These are phyloP conservation scores for Kluyveromyces lactis DNA, from an alignment of 805 yeast genomes.

Conservation along the genomic window DNA sequence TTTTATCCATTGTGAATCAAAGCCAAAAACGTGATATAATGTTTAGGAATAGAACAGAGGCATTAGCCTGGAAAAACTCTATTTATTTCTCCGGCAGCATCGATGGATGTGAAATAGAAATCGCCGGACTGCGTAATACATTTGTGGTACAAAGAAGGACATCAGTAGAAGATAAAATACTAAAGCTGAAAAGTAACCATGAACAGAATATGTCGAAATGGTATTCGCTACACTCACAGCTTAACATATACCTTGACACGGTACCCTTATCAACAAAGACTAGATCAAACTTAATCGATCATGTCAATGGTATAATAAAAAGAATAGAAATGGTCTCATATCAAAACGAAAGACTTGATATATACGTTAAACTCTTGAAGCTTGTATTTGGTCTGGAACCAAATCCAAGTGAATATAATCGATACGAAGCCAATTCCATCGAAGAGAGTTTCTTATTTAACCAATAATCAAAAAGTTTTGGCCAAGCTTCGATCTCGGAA, in stretches of 20 bases:
- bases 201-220: constrained; percentile 31
- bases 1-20: constrained; percentile 12
- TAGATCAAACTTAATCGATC: constrained; percentile 37
- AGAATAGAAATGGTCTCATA: constrained; percentile 51
- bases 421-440: constrained; percentile 7
- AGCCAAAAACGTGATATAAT: neutral
- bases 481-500: constrained; percentile 1
- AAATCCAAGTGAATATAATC: constrained; percentile 2
- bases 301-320: constrained; percentile 41
- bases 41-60: constrained; percentile 3
- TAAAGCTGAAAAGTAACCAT: constrained; percentile 29
- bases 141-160: constrained; percentile 19
- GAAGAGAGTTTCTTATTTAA: constrained; percentile 17
- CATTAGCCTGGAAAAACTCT: neutral
- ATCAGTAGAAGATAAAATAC: constrained; percentile 27
- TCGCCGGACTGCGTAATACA: constrained; percentile 24
- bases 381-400: constrained; percentile 6
- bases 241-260: constrained; percentile 34
- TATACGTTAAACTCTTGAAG: constrained; percentile 31
- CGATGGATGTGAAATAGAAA: constrained; percentile 18
- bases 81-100: constrained; percentile 21
- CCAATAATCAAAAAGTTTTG: neutral
- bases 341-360: constrained; percentile 39
- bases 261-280: constrained; percentile 52
- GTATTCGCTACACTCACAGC: constrained; percentile 29